Evolutionary conservation across 371 early-diverging fungal genomes (phyloP).

Genomic region (Haplosporangium sp.): DNA sequence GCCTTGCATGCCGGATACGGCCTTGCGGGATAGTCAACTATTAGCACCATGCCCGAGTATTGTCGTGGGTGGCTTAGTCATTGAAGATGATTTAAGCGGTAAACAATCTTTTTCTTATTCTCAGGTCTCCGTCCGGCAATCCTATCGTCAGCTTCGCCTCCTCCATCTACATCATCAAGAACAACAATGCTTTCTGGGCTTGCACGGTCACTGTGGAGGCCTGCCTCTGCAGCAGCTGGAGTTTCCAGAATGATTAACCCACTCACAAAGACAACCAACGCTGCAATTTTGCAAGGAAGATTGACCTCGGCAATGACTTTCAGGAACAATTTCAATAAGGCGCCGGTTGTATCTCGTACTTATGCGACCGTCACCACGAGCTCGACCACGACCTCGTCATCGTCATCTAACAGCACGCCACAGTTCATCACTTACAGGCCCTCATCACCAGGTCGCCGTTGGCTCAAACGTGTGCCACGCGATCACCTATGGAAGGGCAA

Average conservation of each 20-base stretch:
- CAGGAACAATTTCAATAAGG: conserved; percentile 17
- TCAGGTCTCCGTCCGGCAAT: background rate
- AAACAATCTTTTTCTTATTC: background rate
- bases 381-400: conserved; percentile 16
- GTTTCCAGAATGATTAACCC: conserved; percentile 32
- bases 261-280: conserved; percentile 1
- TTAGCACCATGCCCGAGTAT: too few species aligned
- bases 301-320: conserved; percentile 13
- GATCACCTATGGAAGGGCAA: conserved; percentile 94
- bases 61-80: too few species aligned
- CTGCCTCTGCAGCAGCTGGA: conserved; percentile 19
- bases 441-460: conserved; percentile 89
- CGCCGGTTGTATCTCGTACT: conserved; percentile 15
- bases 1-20: too few species aligned
- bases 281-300: conserved; percentile 4
- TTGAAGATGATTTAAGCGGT: too few species aligned
- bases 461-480: conserved; percentile 88
- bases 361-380: conserved; percentile 41
- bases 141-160: background rate
- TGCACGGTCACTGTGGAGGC: conserved; percentile 44
- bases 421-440: conserved; percentile 94
- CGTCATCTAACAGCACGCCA: conserved; percentile 19
- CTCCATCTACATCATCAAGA: conserved; percentile 12
- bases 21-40: too few species aligned
- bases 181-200: conserved; percentile 31